These are phyloP conservation scores for Geum urbanum DNA, from an alignment of 306 rosid genomes.

Conservation along the genomic window DNA sequence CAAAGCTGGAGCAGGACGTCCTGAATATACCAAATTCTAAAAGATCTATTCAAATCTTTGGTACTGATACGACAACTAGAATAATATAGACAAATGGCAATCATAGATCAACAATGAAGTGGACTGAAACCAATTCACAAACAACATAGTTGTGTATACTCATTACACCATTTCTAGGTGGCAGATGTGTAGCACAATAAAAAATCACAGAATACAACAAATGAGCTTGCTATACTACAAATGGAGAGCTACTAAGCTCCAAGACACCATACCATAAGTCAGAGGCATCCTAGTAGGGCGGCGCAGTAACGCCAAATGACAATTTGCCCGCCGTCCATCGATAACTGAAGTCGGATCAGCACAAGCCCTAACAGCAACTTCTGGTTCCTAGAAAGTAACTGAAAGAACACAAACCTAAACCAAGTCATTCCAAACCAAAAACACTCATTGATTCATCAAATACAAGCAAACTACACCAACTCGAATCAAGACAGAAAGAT, in stretches of 20 bases:
- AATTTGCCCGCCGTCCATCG: slow-evolving; percentile 93
- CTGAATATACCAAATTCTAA: slow-evolving; percentile 36
- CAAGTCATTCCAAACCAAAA: no score
- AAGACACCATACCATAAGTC: slow-evolving; percentile 45
- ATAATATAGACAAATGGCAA: background rate
- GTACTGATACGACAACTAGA: background rate
- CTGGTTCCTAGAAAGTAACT: slow-evolving; percentile 97
- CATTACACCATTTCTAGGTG: background rate
- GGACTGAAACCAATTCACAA: background rate
- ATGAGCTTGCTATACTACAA: background rate
- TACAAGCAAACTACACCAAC: background rate
- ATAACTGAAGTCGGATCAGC: slow-evolving; percentile 79
- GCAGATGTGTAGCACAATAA: background rate
- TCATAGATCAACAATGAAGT: background rate
- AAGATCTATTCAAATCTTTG: background rate
- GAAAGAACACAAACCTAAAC: slow-evolving; percentile 50
- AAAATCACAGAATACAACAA: background rate
- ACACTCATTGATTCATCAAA: no score
- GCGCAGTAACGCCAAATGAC: slow-evolving; percentile 87
- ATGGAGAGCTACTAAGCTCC: background rate
- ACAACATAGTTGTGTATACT: background rate
- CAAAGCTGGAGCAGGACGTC: slow-evolving; percentile 61
- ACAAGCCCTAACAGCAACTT: slow-evolving; percentile 90
- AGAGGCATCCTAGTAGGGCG: slow-evolving; percentile 62
- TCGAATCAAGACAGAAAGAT: slow-evolving; percentile 14